These are phyloP conservation scores for Salvia miltiorrhiza DNA, from an alignment of 257 asterid genomes.

Conservation along the genomic window DNA sequence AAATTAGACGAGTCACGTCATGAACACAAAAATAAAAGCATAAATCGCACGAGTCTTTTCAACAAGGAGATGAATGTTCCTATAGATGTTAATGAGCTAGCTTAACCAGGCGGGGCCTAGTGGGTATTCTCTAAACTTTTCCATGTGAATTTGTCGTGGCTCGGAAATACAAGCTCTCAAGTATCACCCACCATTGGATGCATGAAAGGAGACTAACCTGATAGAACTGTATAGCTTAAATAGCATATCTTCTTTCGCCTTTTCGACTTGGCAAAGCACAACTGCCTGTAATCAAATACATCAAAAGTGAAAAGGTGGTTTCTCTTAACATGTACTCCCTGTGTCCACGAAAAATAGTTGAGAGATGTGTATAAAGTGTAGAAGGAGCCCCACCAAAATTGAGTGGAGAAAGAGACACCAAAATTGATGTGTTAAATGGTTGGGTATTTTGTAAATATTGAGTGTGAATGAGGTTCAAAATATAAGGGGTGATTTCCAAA, in stretches of 20 bases:
- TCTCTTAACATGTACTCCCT: constrained; percentile 18
- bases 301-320: constrained; percentile 23
- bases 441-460: too few relatives aligned
- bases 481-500: too few relatives aligned
- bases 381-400: too few relatives aligned
- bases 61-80: background rate
- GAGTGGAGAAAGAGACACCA: too few relatives aligned
- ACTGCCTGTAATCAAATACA: constrained; percentile 62
- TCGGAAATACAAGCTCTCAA: background rate
- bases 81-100: background rate
- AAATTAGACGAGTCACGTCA: constrained; percentile 14
- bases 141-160: background rate
- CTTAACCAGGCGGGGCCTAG: background rate
- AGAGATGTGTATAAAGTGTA: too few relatives aligned
- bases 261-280: constrained; percentile 94
- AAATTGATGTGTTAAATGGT: too few relatives aligned
- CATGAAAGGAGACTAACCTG: constrained; percentile 48
- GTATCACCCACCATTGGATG: background rate
- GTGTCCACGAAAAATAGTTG: too few relatives aligned
- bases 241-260: constrained; percentile 96
- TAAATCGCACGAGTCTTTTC: background rate
- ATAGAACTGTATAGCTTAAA: constrained; percentile 86
- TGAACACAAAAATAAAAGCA: background rate
- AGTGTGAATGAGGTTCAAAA: too few relatives aligned
- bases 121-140: too few relatives aligned